phyloP scores from a whole-genome alignment of 176 grass and related monocot genomes.

The Aechmea fasciata region DNA sequence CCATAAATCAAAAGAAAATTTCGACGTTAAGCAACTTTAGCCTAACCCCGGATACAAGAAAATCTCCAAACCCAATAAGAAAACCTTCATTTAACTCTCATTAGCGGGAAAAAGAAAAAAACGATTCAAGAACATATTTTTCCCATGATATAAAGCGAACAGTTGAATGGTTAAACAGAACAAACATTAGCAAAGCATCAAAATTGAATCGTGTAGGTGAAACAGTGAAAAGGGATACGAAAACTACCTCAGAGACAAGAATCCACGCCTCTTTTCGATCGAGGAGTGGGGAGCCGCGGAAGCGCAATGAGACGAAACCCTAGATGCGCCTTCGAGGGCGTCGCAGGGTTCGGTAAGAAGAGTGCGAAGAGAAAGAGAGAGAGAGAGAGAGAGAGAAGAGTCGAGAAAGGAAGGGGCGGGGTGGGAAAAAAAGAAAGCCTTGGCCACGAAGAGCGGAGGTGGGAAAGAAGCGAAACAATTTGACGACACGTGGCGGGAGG shows the following conservation, averaged over 20 bases:
- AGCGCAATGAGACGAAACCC: neutral
- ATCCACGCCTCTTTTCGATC: neutral
- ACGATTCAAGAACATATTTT: no score
- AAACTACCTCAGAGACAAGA: neutral
- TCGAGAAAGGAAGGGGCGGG: neutral
- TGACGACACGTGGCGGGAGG: neutral
- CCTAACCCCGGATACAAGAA: no score
- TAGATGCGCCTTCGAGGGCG: neutral
- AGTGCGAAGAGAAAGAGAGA: neutral
- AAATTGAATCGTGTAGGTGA: neutral
- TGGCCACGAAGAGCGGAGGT: neutral
- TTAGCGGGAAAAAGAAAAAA: no score
- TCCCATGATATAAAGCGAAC: no score
- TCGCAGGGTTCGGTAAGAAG: neutral
- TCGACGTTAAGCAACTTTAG: neutral
- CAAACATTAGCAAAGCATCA: neutral
- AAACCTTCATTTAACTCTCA: no score
- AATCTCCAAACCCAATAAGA: no score
- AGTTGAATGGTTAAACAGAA: no score
- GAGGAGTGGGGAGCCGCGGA: neutral
- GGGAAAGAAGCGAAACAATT: neutral
- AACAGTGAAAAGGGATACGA: neutral
- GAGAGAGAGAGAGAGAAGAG: neutral
- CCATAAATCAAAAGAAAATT: neutral
- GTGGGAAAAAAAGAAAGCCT: neutral